phyloP scores from a whole-genome alignment of 1,139 yeast species.

The Geotrichum reessii region DNA sequence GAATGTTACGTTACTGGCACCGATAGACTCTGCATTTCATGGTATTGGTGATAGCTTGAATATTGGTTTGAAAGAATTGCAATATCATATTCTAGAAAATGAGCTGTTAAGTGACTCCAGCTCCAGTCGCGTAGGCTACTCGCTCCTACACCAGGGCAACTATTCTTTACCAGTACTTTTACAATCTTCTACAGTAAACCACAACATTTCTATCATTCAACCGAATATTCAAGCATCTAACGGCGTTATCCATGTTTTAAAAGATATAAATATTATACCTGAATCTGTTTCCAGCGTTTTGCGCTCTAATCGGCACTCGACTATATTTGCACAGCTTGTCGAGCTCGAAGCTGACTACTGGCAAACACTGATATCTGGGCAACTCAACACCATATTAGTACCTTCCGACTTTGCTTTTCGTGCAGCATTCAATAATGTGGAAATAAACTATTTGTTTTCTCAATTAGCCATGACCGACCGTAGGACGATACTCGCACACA shows the following conservation, averaged over 20 bases:
- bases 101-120: not conserved
- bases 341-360: slow-evolving; percentile 26
- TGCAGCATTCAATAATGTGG: slow-evolving; percentile 40
- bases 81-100: not conserved
- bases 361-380: slow-evolving; percentile 15
- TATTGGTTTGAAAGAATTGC: not conserved
- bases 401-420: slow-evolving; percentile 43
- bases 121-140: not conserved
- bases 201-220: slow-evolving; percentile 46
- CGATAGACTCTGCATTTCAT: slow-evolving; percentile 78
- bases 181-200: not conserved
- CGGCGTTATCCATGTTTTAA: slow-evolving; percentile 72
- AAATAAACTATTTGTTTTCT: slow-evolving; percentile 43
- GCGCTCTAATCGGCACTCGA: slow-evolving; percentile 24
- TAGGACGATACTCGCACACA: slow-evolving; percentile 34
- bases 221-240: slow-evolving; percentile 60
- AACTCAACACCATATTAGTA: slow-evolving; percentile 39
- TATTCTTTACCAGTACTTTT: not conserved
- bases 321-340: slow-evolving; percentile 27
- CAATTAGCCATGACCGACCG: slow-evolving; percentile 39
- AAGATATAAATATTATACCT: slow-evolving; percentile 45
- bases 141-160: not conserved
- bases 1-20: slow-evolving; percentile 77
- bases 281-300: slow-evolving; percentile 43
- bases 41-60: slow-evolving; percentile 23